These are phyloP conservation scores for Camellia oleifera DNA, from an alignment of 179 eudicot species.

Conservation along the genomic window DNA sequence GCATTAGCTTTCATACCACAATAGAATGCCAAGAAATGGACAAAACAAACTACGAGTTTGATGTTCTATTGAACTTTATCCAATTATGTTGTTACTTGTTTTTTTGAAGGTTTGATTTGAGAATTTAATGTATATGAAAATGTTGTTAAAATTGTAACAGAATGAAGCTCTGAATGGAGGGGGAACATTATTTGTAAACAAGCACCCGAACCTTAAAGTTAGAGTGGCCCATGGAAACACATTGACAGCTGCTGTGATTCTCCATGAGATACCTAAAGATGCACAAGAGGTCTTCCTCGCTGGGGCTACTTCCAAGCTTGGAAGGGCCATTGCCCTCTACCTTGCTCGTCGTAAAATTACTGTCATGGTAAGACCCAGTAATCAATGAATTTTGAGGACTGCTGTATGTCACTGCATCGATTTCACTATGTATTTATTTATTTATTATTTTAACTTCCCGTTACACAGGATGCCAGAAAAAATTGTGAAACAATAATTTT, in stretches of 20 bases:
- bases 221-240: constrained; percentile 98
- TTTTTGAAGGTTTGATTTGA: neutral
- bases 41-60: too few relatives aligned
- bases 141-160: constrained; percentile 25
- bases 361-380: constrained; percentile 57
- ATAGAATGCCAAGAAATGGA: too few relatives aligned
- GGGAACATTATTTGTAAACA: constrained; percentile 72
- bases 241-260: constrained; percentile 79
- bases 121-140: neutral
- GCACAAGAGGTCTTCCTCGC: constrained; percentile 72
- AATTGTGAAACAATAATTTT: too few relatives aligned
- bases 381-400: neutral
- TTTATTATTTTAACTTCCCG: too few relatives aligned
- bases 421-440: too few relatives aligned
- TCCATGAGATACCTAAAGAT: constrained; percentile 56
- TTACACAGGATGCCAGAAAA: too few relatives aligned
- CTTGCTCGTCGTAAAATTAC: constrained; percentile 58
- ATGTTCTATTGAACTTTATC: neutral
- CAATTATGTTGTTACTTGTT: neutral
- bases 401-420: too few relatives aligned
- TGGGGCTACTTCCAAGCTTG: constrained; percentile 96
- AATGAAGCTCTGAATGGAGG: constrained; percentile 93
- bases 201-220: constrained; percentile 76
- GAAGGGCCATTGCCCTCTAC: constrained; percentile 89
- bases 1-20: too few relatives aligned